A percentile compares a stretch with the other conserved stretches of the same genome.
These are phyloP conservation scores for Plectranthus barbatus DNA, from an alignment of 257 asterid genomes.

Conservation along the genomic window DNA sequence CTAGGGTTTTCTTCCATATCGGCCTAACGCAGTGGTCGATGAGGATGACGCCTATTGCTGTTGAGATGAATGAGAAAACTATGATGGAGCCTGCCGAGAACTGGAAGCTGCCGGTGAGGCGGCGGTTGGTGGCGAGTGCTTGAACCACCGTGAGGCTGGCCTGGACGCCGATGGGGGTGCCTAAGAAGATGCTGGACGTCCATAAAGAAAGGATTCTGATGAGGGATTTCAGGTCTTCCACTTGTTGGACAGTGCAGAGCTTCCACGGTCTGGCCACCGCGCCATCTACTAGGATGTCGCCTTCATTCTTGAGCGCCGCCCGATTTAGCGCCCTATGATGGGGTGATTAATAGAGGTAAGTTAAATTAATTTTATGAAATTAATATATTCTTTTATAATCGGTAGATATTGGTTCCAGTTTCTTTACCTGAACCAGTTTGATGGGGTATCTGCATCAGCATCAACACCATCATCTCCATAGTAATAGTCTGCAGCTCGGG, in stretches of 20 bases:
- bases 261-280: slow-evolving; percentile 25
- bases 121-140: slow-evolving; percentile 33
- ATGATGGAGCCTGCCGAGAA: slow-evolving; percentile 30
- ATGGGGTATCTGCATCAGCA: slow-evolving; percentile 9
- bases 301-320: slow-evolving; percentile 26
- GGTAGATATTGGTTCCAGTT: too few relatives aligned
- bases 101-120: slow-evolving; percentile 17
- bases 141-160: slow-evolving; percentile 33
- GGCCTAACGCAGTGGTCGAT: slow-evolving; percentile 19
- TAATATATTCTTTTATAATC: too few relatives aligned
- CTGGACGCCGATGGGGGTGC: slow-evolving; percentile 33
- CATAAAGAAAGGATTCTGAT: slow-evolving; percentile 32
- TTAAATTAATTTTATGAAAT: too few relatives aligned
- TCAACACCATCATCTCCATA: slow-evolving; percentile 12
- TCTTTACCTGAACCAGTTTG: slow-evolving; percentile 26
- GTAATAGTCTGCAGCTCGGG: slow-evolving; percentile 12
- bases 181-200: slow-evolving; percentile 31
- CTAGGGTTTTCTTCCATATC: neutral
- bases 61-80: slow-evolving; percentile 24
- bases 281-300: slow-evolving; percentile 23
- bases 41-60: slow-evolving; percentile 8
- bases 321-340: slow-evolving; percentile 32
- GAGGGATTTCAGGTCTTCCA: slow-evolving; percentile 33
- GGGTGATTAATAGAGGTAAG: too few relatives aligned
- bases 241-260: slow-evolving; percentile 34